Base-by-base conservation (phyloP, 495 filamentous ascomycete species). In the Peziza echinospora region DNA sequence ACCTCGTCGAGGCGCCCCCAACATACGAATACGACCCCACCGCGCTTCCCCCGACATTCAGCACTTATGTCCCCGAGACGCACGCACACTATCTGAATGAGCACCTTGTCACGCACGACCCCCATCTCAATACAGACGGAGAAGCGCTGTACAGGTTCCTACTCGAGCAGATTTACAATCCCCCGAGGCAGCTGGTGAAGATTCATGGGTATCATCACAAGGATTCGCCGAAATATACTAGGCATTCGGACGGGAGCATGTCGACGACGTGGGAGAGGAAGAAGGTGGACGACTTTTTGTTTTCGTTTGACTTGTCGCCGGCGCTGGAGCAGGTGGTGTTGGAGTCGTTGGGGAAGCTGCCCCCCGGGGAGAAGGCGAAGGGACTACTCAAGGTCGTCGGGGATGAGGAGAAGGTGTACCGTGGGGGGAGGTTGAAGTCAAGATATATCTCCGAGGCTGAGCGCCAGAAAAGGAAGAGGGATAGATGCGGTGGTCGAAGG, bases 71-170 rank as follows among this genome's bases (percentile, higher is more conserved):
- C 5, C 54, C 54, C 7, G 49, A 34, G 28, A 46, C 44, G 17
- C 43, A 49, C 41, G 48, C 28, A 21, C 43, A 56, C 16, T 40
- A 5, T 13, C 39, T 42, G 8, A 41, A 5, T 1, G 24, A 44
- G 44, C 39, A 26, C 24, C 13, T 43, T 2, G 24, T 56, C 5
- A 56, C 56, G 16, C 56, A 53, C 47, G 57, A 60, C 39, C n/a
- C 25, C 23, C 57, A 60, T 46, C 56, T 60, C 28, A 59, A 56
- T 26, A 56, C 41, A 34, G 53, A 59, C 30, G 48, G 49, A 1
- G 57, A 60, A 46, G 57, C 57, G 13, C 50, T 60, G 7, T 52
- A 59, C 44, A 51, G 52, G 53, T 56, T 49, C 24, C 28, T 45
- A 11, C 24, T 43, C 11, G 21, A 9, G 39, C n/a, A 43, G 22